phyloP scores from a whole-genome alignment of 805 yeast genomes.

The Wickerhamiella lipophila region DNA sequence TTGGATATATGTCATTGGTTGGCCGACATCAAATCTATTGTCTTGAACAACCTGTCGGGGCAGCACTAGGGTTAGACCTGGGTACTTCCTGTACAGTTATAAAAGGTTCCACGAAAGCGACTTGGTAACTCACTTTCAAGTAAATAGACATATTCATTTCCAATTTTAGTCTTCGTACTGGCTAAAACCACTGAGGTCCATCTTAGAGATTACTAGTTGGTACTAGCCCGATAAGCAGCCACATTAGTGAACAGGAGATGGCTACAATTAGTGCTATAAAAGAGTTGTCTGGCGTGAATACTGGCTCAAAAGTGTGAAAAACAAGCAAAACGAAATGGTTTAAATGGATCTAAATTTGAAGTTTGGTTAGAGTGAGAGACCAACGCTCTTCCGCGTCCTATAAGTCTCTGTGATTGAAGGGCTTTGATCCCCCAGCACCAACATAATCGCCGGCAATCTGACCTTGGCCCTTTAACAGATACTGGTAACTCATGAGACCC shows the following conservation, averaged over 20 bases:
- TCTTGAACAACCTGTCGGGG: neutral
- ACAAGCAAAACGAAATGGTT: no score
- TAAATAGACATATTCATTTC: neutral
- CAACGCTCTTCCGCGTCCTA: no score
- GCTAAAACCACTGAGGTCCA: neutral
- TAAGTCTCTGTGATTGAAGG: slow-evolving; percentile 46
- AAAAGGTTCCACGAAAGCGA: neutral
- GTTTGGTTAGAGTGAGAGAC: no score
- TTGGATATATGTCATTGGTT: neutral
- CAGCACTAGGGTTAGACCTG: neutral
- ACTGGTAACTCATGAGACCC: slow-evolving; percentile 91
- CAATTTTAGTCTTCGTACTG: neutral
- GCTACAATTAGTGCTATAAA: neutral
- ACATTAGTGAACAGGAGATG: no score
- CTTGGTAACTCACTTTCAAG: neutral
- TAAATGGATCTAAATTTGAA: no score
- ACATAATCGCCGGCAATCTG: slow-evolving; percentile 84
- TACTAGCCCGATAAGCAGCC: no score
- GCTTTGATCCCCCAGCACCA: slow-evolving; percentile 82
- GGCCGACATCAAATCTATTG: neutral
- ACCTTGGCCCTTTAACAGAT: slow-evolving; percentile 83
- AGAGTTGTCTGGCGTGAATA: neutral
- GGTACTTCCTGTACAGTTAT: neutral
- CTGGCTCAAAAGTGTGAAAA: neutral
- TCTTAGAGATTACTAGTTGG: neutral